These are phyloP conservation scores for Neurospora sp. DNA, from an alignment of 2,329 filamentous ascomycete genomes.

Conservation along the genomic window DNA sequence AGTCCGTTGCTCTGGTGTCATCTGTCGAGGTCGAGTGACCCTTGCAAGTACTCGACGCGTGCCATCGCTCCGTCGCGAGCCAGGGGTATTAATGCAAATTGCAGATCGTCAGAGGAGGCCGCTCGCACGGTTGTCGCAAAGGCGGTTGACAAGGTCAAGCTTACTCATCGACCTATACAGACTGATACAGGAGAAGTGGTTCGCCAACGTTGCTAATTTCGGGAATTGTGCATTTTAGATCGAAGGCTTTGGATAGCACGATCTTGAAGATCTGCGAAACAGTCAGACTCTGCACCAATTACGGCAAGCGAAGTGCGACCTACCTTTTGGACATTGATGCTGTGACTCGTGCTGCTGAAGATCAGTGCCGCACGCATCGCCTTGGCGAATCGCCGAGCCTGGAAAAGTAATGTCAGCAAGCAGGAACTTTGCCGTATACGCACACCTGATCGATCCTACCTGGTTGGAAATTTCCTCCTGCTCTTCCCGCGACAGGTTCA, in stretches of 20 bases:
- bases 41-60: background rate
- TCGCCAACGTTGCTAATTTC: constrained; percentile 98
- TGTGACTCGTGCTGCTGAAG: constrained; percentile 97
- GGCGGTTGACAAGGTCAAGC: background rate
- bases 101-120: background rate
- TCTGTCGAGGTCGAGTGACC: background rate
- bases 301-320: constrained; percentile 7
- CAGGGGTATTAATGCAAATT: background rate
- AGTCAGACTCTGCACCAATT: constrained; percentile 3
- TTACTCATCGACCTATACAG: constrained; percentile 29
- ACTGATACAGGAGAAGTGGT: constrained; percentile 84
- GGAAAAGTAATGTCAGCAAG: constrained; percentile 12
- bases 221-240: constrained; percentile 92
- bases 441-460: constrained; percentile 38
- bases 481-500: constrained; percentile 94
- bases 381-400: constrained; percentile 93
- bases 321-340: constrained; percentile 98
- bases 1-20: background rate
- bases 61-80: background rate
- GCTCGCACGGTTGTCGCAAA: background rate
- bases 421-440: background rate
- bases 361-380: constrained; percentile 97
- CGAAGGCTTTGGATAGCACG: constrained; percentile 95
- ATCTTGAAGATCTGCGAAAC: constrained; percentile 89
- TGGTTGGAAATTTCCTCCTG: constrained; percentile 98